Conservation (phyloP, 768 basidiomycete genomes). For the Collybia sp. region DNA sequence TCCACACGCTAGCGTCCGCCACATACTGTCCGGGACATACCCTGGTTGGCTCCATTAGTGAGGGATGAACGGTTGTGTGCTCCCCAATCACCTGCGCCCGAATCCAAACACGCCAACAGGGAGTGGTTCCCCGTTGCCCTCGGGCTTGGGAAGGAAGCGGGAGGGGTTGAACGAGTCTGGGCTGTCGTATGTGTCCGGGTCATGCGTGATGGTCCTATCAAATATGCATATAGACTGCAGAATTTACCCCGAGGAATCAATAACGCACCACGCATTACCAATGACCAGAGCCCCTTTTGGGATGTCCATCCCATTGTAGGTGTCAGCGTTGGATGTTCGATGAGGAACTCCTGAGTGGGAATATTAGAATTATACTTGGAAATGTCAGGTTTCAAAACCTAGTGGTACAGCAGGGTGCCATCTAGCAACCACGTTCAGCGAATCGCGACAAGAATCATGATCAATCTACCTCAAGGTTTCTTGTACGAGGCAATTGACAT, state of each 20-base stretch:
- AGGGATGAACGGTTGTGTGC: neutral
- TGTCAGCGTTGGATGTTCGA: conserved; percentile 22
- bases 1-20: conserved; percentile 33
- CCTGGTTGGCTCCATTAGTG: conserved; percentile 1
- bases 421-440: conserved; percentile 16
- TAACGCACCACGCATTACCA: conserved; percentile 17
- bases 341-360: conserved; percentile 24
- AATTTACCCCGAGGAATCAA: neutral
- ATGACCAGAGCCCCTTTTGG: conserved; percentile 22
- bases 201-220: conserved; percentile 20
- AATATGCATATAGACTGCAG: neutral
- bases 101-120: conserved; percentile 20
- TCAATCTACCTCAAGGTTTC: neutral
- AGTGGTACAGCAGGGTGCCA: neutral
- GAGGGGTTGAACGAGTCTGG: conserved; percentile 20
- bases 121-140: conserved; percentile 18
- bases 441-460: neutral
- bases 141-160: conserved; percentile 16
- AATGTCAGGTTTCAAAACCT: neutral
- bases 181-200: conserved; percentile 17
- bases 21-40: conserved; percentile 33
- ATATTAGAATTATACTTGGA: conserved; percentile 13
- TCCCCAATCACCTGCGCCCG: conserved; percentile 14
- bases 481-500: neutral
- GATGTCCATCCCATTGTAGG: conserved; percentile 30